Conservation (phyloP, 306 rosid species). For the Arachis hypogaea region DNA sequence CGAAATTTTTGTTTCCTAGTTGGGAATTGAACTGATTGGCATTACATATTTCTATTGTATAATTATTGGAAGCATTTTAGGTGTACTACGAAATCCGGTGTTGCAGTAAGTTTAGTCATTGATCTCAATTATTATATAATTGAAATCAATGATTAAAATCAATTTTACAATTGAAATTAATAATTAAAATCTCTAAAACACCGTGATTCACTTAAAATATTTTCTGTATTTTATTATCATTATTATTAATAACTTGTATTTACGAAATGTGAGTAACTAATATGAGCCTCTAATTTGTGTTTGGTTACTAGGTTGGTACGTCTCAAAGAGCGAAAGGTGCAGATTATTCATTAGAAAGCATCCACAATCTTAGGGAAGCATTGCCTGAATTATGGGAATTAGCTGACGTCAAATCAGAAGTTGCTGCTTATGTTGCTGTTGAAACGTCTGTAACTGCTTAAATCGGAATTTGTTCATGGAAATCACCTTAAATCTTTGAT, state of each 20-base stretch:
- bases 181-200: too few species aligned
- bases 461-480: not conserved
- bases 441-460: constrained; percentile 90
- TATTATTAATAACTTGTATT: too few species aligned
- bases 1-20: constrained; percentile 31
- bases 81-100: too few species aligned
- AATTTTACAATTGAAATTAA: too few species aligned
- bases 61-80: too few species aligned
- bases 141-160: too few species aligned
- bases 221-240: too few species aligned
- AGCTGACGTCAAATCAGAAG: constrained; percentile 66
- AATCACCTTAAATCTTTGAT: not conserved
- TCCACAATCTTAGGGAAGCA: constrained; percentile 93
- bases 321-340: constrained; percentile 89
- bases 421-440: constrained; percentile 63
- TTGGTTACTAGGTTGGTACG: constrained; percentile 67
- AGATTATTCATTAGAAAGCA: constrained; percentile 91
- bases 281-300: constrained; percentile 31
- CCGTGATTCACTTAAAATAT: too few species aligned
- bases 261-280: not conserved
- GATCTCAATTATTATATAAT: too few species aligned
- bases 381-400: constrained; percentile 82
- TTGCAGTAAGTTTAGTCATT: too few species aligned
- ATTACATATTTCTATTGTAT: too few species aligned
- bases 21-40: not conserved